Evolutionary conservation across 1,139 yeast genomes (phyloP), one percentile per base, ranked within the genome.

Genomic region (Hyphopichia fennica): DNA sequence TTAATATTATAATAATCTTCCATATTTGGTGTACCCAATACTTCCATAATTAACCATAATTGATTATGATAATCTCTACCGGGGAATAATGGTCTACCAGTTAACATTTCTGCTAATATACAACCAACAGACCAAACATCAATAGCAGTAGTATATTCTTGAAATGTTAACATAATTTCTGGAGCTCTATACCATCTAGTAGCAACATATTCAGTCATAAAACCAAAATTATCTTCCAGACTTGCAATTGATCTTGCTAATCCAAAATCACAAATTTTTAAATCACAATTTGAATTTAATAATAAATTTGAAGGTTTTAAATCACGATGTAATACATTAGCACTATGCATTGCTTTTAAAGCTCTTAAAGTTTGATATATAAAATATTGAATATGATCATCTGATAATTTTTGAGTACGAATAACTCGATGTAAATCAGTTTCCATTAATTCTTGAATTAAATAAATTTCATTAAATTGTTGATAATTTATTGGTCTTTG

Each of bases 171-270:
- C 98, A 91, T 91, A 60, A 91, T 91, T 58, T 91, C 98, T 0
- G 98, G 98, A 1, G 98, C 98, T 41, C 98, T 72, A 65, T 91
- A 91, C 98, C 98, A 91, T 54, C 98, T 72, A 5, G 99, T 93
- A 8, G 98, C 98, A 40, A 93, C 98, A 60, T 93, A 93, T 64
- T 93, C 98, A 3, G 99, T 93, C 87, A 93, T 78, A 60, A 83
- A 82, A 34, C 91, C 86, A 46, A 80, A 77, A 54, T 80, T 81
- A 34, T 48, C 56, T 39, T 53, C 64, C 22, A 56, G 52, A 18
- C 56, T 56, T 0, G 70, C 69, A 33, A 60, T 57, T 19, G 69
- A 63, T 44, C 98, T 72, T 1, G 98, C 96, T 34, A 93, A 75
- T 0, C 99, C 99, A 65, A 93, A 93, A 63, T 93, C 99, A 64